phyloP scores from a whole-genome alignment of 306 rosid species.

The Cucurbita moschata region DNA sequence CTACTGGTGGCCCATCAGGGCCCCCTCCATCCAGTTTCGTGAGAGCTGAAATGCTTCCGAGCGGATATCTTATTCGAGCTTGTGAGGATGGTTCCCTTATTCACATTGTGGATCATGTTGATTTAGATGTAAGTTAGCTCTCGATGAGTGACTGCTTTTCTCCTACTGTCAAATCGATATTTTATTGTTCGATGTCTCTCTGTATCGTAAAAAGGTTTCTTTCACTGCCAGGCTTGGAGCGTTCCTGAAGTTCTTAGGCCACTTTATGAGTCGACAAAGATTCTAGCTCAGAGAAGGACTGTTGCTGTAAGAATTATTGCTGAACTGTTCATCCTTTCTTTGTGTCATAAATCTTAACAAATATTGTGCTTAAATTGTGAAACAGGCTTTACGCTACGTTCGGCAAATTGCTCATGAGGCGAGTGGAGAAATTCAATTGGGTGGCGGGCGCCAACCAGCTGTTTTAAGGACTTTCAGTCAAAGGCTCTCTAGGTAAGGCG shows the following conservation, averaged over 20 bases:
- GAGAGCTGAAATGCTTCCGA: slow-evolving; percentile 92
- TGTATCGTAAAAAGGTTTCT: not conserved
- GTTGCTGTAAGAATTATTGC: slow-evolving; percentile 42
- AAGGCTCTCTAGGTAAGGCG: slow-evolving; percentile 59
- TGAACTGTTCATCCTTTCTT: not conserved
- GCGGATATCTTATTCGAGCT: slow-evolving; percentile 85
- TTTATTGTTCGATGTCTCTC: not conserved
- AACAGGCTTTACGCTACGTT: slow-evolving; percentile 72
- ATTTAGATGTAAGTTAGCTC: slow-evolving; percentile 55
- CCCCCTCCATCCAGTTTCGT: slow-evolving; percentile 59
- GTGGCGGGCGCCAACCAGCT: slow-evolving; percentile 95
- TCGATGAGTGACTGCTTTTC: not conserved
- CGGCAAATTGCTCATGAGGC: slow-evolving; percentile 87
- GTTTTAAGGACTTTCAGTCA: slow-evolving; percentile 85
- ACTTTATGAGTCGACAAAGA: slow-evolving; percentile 77
- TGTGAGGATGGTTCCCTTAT: slow-evolving; percentile 96
- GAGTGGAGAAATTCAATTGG: slow-evolving; percentile 66
- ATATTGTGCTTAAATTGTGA: not conserved
- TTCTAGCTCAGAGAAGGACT: slow-evolving; percentile 78
- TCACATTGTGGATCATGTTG: slow-evolving; percentile 86
- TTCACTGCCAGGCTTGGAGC: slow-evolving; percentile 52
- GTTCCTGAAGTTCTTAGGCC: slow-evolving; percentile 94
- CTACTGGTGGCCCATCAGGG: slow-evolving; percentile 76
- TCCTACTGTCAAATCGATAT: not conserved
- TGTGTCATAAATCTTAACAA: not conserved